Evolutionary conservation across 2,329 filamentous ascomycete species (phyloP), one percentile per base, ranked within the genome.

Genomic region (Xenosphaeropsis pyriputrescens): DNA sequence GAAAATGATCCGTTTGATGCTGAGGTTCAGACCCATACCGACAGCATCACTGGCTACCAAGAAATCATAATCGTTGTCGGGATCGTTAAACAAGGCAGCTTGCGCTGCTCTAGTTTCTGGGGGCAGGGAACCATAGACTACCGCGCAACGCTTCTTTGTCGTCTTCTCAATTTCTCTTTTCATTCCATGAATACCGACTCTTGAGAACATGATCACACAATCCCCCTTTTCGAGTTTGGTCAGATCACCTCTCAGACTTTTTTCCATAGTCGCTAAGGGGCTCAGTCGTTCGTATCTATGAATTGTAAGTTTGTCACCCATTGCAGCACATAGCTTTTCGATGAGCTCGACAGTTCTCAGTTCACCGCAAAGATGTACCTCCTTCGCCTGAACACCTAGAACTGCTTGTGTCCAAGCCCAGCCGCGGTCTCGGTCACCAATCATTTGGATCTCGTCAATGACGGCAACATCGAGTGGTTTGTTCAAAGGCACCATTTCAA

Each of bases 371-470:
- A 98, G 68, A 59, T 98, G 91, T 5, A 98, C 66, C 54, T 98
- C 91, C 48, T 78, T 79, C 4, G 85, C 91, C 57, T 82, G 79
- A 1, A 94, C 69, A 29, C 91, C 91, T 5, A 98, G 65, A 12
- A 96, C 66, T 2, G 91, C 91, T 49, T 86, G 75, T 2, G 88
- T 94, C 91, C 91, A 98, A 2, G 86, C 88, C 78, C 82, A 93
- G 2, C 93, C 91, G 48, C 91, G 79, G 0, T 85, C 74, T 0
- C 56, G 44, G 50, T 86, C 79, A 13, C 75, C 79, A 47, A 98
- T 85, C 91, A 98, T 96, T 59, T 98, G 91, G 40, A 98, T 96
- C 62, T 98, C 91, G 53, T 98, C 91, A 44, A 98, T 89, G 47
- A 98, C 89, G 1, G 85, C 89, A 29, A 98, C 88, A 32, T 96